phyloP scores from a whole-genome alignment of 768 basidiomycete genomes.

The Mycena kentingensis region DNA sequence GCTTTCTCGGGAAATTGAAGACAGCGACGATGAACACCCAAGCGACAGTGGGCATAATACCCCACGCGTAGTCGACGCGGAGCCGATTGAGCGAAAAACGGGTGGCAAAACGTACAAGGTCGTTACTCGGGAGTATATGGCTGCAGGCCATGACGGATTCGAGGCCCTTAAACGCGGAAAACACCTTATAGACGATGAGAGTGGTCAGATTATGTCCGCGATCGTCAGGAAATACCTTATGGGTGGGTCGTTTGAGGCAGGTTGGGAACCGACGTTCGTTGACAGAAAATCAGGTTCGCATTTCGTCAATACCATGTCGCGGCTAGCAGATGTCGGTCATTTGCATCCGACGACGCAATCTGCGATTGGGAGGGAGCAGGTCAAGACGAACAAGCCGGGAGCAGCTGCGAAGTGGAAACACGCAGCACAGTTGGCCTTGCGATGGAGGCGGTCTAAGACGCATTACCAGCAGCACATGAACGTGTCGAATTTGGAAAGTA shows the following conservation, averaged over 20 bases:
- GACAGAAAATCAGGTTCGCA: conserved; percentile 63
- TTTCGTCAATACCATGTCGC: conserved; percentile 68
- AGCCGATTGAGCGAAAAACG: conserved; percentile 55
- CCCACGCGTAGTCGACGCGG: conserved; percentile 45
- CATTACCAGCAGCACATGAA: conserved; percentile 64
- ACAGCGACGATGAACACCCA: conserved; percentile 28
- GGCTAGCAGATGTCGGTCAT: conserved; percentile 33
- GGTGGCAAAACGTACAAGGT: conserved; percentile 69
- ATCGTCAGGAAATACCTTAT: conserved; percentile 85
- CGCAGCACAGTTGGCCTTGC: conserved; percentile 41
- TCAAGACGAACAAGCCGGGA: conserved; percentile 35
- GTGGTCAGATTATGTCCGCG: conserved; percentile 73
- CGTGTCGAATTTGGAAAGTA: conserved; percentile 68
- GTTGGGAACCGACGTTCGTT: background rate
- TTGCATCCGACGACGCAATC: conserved; percentile 47
- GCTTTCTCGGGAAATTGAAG: conserved; percentile 49
- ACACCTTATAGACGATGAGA: conserved; percentile 82
- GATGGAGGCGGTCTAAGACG: conserved; percentile 47
- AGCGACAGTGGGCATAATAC: conserved; percentile 27
- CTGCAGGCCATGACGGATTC: conserved; percentile 83
- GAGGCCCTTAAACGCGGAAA: conserved; percentile 61
- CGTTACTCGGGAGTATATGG: conserved; percentile 87
- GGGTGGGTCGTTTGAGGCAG: conserved; percentile 45
- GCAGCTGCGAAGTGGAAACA: conserved; percentile 51
- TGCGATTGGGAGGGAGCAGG: conserved; percentile 51